These are phyloP conservation scores for Aspergillus quadrilineatus DNA, from an alignment of 2,329 filamentous ascomycete species.

Conservation along the genomic window DNA sequence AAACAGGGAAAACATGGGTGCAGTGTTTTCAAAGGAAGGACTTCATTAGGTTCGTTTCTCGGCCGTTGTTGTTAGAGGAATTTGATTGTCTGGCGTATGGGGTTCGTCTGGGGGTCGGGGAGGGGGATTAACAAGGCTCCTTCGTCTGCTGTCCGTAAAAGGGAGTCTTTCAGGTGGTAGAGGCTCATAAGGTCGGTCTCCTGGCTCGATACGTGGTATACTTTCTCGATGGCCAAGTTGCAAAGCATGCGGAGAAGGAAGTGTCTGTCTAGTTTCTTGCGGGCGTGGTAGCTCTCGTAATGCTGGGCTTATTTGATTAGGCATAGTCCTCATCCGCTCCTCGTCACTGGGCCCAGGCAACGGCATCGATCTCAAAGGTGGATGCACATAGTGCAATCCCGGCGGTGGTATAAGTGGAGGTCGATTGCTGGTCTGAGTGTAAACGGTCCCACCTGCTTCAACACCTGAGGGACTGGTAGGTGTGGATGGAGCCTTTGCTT, in stretches of 20 bases:
- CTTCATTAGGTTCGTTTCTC: conserved; percentile 23
- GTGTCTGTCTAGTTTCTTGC: conserved; percentile 27
- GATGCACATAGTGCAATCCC: conserved; percentile 24
- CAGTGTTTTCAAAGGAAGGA: not conserved
- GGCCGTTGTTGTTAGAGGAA: conserved; percentile 20
- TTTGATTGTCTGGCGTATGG: conserved; percentile 20
- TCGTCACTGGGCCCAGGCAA: conserved; percentile 18
- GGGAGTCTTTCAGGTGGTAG: conserved; percentile 26
- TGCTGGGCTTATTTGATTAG: conserved; percentile 21
- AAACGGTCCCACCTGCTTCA: conserved; percentile 21
- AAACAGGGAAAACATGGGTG: conserved; percentile 9
- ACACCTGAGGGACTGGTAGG: conserved; percentile 32
- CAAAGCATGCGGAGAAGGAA: conserved; percentile 32
- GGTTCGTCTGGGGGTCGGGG: conserved; percentile 25
- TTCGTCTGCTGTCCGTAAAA: conserved; percentile 26
- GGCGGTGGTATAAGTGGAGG: conserved; percentile 19
- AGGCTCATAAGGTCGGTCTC: conserved; percentile 25
- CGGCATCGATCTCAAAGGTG: conserved; percentile 17
- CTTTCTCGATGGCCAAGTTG: conserved; percentile 30
- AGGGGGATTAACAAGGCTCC: conserved; percentile 25
- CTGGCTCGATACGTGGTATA: conserved; percentile 26
- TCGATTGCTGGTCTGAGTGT: conserved; percentile 19
- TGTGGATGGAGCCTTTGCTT: conserved; percentile 29
- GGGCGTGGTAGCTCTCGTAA: conserved; percentile 31
- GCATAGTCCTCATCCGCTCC: conserved; percentile 23